Percentiles rank a stretch among this genome's conserved stretches.
phyloP scores from a whole-genome alignment of 1,284 basidiomycete genomes.

The Phellinidium pouzarii region DNA sequence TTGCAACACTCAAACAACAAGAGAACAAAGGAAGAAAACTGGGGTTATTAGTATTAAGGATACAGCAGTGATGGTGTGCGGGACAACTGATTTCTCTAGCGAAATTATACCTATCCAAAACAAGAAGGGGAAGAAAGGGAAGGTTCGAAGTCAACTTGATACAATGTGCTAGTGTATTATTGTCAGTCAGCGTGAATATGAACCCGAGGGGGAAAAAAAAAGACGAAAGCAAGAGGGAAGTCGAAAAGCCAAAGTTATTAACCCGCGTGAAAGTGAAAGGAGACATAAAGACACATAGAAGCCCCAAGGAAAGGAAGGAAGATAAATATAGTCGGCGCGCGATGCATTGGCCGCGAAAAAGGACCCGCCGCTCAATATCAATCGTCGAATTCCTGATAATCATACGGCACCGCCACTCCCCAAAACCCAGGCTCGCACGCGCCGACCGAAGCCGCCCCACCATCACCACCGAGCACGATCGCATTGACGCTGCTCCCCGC shows the following conservation, averaged over 20 bases:
- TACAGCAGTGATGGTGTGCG: background rate
- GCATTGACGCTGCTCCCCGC: slow-evolving; percentile 44
- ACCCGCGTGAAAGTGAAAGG: too few relatives aligned
- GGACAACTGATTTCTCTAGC: background rate
- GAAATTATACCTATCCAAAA: background rate
- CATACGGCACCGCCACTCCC: slow-evolving; percentile 55
- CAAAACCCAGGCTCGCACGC: slow-evolving; percentile 61
- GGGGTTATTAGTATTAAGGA: too few relatives aligned
- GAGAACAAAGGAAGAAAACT: background rate
- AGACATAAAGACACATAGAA: too few relatives aligned
- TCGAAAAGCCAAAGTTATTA: too few relatives aligned
- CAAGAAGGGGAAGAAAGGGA: background rate
- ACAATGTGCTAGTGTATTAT: too few relatives aligned
- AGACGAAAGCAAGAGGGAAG: too few relatives aligned
- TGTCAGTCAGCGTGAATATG: too few relatives aligned
- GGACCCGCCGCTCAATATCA: background rate
- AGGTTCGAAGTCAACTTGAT: too few relatives aligned
- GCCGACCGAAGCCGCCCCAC: slow-evolving; percentile 38
- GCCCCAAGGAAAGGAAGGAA: too few relatives aligned
- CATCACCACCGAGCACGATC: slow-evolving; percentile 49
- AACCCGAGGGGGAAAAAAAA: too few relatives aligned
- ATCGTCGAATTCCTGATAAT: slow-evolving; percentile 52
- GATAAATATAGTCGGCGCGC: too few relatives aligned
- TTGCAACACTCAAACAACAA: background rate
- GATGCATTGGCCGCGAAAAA: too few relatives aligned